These are phyloP conservation scores for Acacia acuminata DNA, from an alignment of 306 rosid genomes.

Conservation along the genomic window DNA sequence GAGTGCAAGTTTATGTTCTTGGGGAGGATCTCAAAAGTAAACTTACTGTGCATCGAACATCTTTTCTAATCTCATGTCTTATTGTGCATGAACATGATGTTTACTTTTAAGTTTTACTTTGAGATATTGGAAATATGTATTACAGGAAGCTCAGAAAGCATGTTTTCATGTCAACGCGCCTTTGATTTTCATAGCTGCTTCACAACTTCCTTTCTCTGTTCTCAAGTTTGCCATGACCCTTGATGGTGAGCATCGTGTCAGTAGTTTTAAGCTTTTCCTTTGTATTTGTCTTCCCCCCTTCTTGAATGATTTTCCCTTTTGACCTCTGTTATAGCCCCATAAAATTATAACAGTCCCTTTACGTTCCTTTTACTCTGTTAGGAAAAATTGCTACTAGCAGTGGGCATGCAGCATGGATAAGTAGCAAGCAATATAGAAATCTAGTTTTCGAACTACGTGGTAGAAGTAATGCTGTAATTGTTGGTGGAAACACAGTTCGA, in stretches of 20 bases:
- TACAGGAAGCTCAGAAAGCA: too few species aligned
- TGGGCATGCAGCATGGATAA: constrained; percentile 90
- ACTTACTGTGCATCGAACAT: too few species aligned
- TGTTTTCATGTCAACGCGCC: too few species aligned
- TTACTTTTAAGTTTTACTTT: too few species aligned
- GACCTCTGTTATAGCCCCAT: neutral
- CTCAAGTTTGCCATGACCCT: too few species aligned
- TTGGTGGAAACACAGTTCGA: constrained; percentile 92
- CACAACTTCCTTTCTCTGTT: too few species aligned
- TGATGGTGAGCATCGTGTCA: constrained; percentile 69
- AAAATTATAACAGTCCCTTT: neutral
- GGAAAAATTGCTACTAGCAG: constrained; percentile 88
- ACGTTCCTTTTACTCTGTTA: constrained; percentile 35
- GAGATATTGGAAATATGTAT: neutral
- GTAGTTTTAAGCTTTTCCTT: neutral
- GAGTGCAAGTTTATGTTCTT: too few species aligned
- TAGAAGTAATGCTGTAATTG: constrained; percentile 86
- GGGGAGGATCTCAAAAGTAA: too few species aligned
- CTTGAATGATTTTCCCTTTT: neutral
- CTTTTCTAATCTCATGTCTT: too few species aligned
- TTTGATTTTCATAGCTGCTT: too few species aligned
- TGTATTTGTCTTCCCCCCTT: neutral
- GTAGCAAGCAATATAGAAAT: constrained; percentile 69
- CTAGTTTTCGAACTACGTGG: constrained; percentile 80
- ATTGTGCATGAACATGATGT: too few species aligned